Evolutionary conservation across 106 monocot species (phyloP).

Genomic region (Dendrobium chrysotoxum): DNA sequence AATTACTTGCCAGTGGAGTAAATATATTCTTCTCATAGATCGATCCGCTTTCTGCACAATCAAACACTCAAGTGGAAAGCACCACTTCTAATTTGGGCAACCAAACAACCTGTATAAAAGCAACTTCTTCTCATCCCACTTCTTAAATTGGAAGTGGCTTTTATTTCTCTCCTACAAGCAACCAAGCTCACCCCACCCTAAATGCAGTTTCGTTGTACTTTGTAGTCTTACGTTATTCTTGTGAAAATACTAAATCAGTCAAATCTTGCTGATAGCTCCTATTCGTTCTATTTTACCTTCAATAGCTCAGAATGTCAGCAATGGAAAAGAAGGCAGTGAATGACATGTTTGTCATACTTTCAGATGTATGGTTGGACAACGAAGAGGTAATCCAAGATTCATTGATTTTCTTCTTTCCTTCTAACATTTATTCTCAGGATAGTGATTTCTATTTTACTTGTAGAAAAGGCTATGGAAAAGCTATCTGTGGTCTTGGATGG

Average conservation of each 20-base stretch:
- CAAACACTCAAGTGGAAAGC: too few relatives aligned
- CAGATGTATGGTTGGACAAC: conserved; percentile 94
- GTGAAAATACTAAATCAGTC: not conserved
- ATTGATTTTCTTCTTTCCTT: conserved; percentile 3
- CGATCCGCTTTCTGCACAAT: too few relatives aligned
- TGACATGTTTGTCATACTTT: conserved; percentile 98
- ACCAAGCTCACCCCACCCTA: not conserved
- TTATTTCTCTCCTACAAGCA: too few relatives aligned
- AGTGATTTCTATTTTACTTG: conserved; percentile 19
- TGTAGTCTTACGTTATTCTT: not conserved
- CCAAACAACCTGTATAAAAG: too few relatives aligned
- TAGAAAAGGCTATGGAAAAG: conserved; percentile 88
- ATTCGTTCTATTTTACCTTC: conserved; percentile 6
- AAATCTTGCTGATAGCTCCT: conserved; percentile 3
- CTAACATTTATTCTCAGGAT: conserved; percentile 16
- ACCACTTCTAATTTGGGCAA: too few relatives aligned
- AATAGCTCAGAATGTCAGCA: conserved; percentile 57
- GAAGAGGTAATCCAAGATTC: conserved; percentile 53
- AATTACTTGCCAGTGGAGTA: too few relatives aligned
- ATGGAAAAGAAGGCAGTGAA: conserved; percentile 90
- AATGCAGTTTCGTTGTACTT: not conserved
- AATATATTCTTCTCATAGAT: too few relatives aligned
- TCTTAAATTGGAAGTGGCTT: not conserved
- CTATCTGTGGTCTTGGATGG: conserved; percentile 78
- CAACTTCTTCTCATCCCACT: not conserved